Base-by-base conservation (phyloP, 2,329 filamentous ascomycete species). In the Stagonosporopsis vannaccii region DNA sequence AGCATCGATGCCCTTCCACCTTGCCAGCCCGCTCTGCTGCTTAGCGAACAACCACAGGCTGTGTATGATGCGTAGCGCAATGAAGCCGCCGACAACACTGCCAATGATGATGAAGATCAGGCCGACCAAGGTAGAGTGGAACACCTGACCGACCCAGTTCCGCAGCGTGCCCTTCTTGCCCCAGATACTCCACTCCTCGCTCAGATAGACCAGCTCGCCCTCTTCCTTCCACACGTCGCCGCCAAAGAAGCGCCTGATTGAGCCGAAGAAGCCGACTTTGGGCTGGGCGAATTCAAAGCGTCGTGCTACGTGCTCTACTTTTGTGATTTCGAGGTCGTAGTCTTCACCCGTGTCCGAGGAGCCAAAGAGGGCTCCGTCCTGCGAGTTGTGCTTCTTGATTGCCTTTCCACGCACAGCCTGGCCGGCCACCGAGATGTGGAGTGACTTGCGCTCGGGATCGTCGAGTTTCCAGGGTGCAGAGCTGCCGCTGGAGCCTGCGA, bases 1-100 rank as follows among this genome's bases (percentile, higher is more conserved):
- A 35, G 63, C 61, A 12, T 74, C 72, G 56, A 74, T 75, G 23
- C 71, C 71, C 22, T 71, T 63, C 71, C 71, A 74, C 20, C 63
- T 60, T 43, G 69, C 69, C 4, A 75, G 63, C 36, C 69, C 65
- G 25, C 64, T 56, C 47, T 74, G 70, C 32, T 63, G 54, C 48
- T 65, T 57, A 8, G 63, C 48, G 20, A 70, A 61, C 17, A 62
- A 51, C 41, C 57, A 62, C 0, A 71, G 43, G 32, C 61, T 65
- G 49, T 65, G 70, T 2, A 67, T 7, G 4, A 60, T 44, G 13
- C 63, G 65, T 3, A 72, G 37, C 0, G 44, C 58, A 17, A 73
- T 30, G 15, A 67, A 23, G 3, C 64, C 64, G 3, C 56, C 66
- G 17, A 67, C 17, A 1, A 60, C 52, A 12, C 61, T 64, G 15